These are phyloP conservation scores for Malassezia cuniculi DNA, from an alignment of 1,284 basidiomycete genomes.

Conservation along the genomic window DNA sequence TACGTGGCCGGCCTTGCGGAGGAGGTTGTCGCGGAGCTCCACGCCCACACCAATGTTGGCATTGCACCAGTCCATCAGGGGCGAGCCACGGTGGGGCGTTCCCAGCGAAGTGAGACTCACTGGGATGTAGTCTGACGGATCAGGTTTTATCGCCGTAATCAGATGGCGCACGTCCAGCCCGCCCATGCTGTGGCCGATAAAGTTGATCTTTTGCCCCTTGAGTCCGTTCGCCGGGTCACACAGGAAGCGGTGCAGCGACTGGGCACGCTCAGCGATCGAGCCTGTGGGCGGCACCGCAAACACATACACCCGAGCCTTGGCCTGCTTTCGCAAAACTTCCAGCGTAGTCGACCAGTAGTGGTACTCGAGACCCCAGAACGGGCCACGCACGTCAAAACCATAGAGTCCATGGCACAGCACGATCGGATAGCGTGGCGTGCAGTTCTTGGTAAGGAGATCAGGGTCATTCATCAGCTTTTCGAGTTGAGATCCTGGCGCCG, in stretches of 20 bases:
- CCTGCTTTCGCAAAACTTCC: slow-evolving; percentile 63
- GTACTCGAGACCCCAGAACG: slow-evolving; percentile 57
- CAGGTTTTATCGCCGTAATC: slow-evolving; percentile 69
- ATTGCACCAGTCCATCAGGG: slow-evolving; percentile 97
- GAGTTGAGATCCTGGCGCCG: slow-evolving; percentile 3
- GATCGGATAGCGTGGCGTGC: slow-evolving; percentile 65
- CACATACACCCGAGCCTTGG: slow-evolving; percentile 88
- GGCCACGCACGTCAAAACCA: slow-evolving; percentile 77
- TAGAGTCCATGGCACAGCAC: slow-evolving; percentile 82
- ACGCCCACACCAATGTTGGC: slow-evolving; percentile 42
- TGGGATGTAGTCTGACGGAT: slow-evolving; percentile 60
- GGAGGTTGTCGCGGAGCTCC: slow-evolving; percentile 34
- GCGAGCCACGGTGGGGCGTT: slow-evolving; percentile 87
- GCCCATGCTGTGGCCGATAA: slow-evolving; percentile 89
- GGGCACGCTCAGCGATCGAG: slow-evolving; percentile 70
- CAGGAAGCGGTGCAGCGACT: slow-evolving; percentile 64
- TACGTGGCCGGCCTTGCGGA: slow-evolving; percentile 20
- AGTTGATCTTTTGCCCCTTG: slow-evolving; percentile 65
- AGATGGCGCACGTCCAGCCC: slow-evolving; percentile 55
- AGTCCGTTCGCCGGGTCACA: slow-evolving; percentile 49
- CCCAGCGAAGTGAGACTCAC: slow-evolving; percentile 77
- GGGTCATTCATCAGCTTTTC: slow-evolving; percentile 9
- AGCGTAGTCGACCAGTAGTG: slow-evolving; percentile 93
- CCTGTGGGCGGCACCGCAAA: slow-evolving; percentile 89
- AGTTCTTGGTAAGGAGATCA: neutral